These are phyloP conservation scores for Picochlorum sp. DNA, from an alignment of 139 green algal genomes.

Conservation along the genomic window DNA sequence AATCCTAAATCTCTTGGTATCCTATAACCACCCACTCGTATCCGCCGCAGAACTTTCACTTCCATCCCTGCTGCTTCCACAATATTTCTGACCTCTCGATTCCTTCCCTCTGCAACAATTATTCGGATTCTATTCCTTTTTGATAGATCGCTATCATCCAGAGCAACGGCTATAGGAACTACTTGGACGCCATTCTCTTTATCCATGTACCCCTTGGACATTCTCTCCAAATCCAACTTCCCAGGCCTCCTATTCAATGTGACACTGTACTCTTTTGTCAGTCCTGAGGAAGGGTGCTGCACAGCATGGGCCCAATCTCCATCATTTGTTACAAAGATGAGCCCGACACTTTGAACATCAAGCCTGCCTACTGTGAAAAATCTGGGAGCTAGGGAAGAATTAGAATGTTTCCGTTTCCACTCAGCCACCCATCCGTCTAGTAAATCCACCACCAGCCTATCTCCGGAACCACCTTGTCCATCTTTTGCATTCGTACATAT, in stretches of 20 bases:
- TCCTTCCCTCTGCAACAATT: constrained; percentile 73
- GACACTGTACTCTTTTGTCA: constrained; percentile 74
- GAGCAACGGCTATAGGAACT: constrained; percentile 26
- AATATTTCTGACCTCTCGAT: constrained; percentile 74
- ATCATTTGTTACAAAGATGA: constrained; percentile 96
- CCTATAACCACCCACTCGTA: constrained; percentile 69
- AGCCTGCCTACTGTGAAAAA: constrained; percentile 92
- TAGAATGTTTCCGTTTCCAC: constrained; percentile 11
- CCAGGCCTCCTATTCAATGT: constrained; percentile 32
- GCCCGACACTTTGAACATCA: constrained; percentile 76
- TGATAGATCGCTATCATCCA: constrained; percentile 20
- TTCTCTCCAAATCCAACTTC: constrained; percentile 32
- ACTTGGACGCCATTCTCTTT: constrained; percentile 32
- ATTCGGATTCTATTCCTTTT: constrained; percentile 42
- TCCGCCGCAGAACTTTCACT: constrained; percentile 62
- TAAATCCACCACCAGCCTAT: constrained; percentile 27
- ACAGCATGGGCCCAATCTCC: constrained; percentile 72
- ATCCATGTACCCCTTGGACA: constrained; percentile 28
- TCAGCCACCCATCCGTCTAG: constrained; percentile 22
- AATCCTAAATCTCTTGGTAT: constrained; percentile 55
- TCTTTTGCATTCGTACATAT: constrained; percentile 50
- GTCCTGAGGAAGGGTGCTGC: constrained; percentile 41
- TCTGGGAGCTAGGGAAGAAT: constrained; percentile 41
- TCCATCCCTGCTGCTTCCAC: constrained; percentile 57
- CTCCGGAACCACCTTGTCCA: neutral